phyloP scores from a whole-genome alignment of 2,329 filamentous ascomycete species.

The Ceratocystis huliohia region DNA sequence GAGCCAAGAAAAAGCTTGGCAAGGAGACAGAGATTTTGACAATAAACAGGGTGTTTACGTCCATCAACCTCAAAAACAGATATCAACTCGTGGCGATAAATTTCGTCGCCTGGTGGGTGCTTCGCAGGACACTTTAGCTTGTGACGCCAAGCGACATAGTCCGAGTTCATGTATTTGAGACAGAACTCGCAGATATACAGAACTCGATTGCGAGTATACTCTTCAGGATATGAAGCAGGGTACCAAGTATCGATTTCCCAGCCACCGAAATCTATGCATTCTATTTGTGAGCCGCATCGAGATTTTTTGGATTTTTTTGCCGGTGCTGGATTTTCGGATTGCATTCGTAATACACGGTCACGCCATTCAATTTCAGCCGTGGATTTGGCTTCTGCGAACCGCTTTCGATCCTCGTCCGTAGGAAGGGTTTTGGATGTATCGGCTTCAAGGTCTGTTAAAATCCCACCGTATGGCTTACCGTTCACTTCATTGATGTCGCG shows the following conservation, averaged over 20 bases:
- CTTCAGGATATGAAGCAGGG: constrained; percentile 91
- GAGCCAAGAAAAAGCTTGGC: constrained; percentile 97
- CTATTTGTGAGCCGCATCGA: constrained; percentile 86
- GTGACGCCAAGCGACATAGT: constrained; percentile 95
- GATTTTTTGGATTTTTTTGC: constrained; percentile 59
- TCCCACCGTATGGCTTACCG: constrained; percentile 89
- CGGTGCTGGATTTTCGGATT: constrained; percentile 51
- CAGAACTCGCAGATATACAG: constrained; percentile 99
- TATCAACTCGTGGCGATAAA: constrained; percentile 80
- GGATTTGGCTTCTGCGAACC: constrained; percentile 80
- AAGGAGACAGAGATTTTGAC: constrained; percentile 88
- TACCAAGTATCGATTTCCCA: constrained; percentile 99
- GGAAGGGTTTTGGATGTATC: constrained; percentile 86
- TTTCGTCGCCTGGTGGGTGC: constrained; percentile 93
- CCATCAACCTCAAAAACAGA: constrained; percentile 98
- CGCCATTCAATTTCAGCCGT: constrained; percentile 90
- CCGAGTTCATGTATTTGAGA: constrained; percentile 98
- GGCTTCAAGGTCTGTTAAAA: constrained; percentile 75
- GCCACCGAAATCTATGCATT: constrained; percentile 95
- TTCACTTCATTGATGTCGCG: constrained; percentile 80
- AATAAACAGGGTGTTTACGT: constrained; percentile 95
- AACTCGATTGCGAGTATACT: constrained; percentile 91
- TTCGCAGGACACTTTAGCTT: constrained; percentile 95
- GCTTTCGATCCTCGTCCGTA: constrained; percentile 62
- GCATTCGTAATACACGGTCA: constrained; percentile 45